These are phyloP conservation scores for Helianthus annuus DNA, from an alignment of 129 eudicot species.

Conservation along the genomic window HanXRQr2.0-SUNRISE NC_035448.2:167395165-167395664, in stretches of 20 bases:
- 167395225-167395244: no score
- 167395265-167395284: background rate
- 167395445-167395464: slow-evolving; percentile 96
- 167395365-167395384: slow-evolving; percentile 89
- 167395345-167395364: slow-evolving; percentile 98
- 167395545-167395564: slow-evolving; percentile 97
- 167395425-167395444: slow-evolving; percentile 98
- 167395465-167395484: slow-evolving; percentile 55
- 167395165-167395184: no score
- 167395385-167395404: slow-evolving; percentile 90
- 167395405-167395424: slow-evolving; percentile 87
- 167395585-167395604: slow-evolving; percentile 92
- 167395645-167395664: slow-evolving; percentile 91
- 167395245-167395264: background rate
- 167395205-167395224: no score
- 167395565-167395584: slow-evolving; percentile 89
- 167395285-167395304: background rate
- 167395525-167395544: slow-evolving; percentile 25
- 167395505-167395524: background rate
- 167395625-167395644: slow-evolving; percentile 92
- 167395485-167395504: background rate
- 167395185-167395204: no score
- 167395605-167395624: slow-evolving; percentile 85
- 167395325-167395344: slow-evolving; percentile 96
- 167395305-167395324: slow-evolving; percentile 83